phyloP scores from a whole-genome alignment of 306 rosid species.

The Lithocarpus polystachyus region DNA sequence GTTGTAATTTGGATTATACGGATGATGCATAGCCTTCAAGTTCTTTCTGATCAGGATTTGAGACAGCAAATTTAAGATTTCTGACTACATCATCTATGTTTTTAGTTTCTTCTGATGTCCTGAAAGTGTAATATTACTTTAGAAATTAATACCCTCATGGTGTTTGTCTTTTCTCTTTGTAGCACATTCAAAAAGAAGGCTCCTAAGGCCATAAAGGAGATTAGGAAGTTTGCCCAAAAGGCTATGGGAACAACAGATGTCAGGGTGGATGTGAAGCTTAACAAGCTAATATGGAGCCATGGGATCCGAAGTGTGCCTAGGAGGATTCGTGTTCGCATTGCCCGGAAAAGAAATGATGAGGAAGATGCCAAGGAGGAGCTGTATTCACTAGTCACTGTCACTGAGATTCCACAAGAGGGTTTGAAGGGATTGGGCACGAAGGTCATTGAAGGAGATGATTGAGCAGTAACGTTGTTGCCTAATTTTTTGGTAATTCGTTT shows the following conservation, averaged over 20 bases:
- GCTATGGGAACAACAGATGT: slow-evolving; percentile 54
- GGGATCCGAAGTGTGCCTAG: slow-evolving; percentile 49
- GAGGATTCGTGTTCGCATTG: slow-evolving; percentile 39
- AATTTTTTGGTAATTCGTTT: background rate
- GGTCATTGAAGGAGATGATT: slow-evolving; percentile 38
- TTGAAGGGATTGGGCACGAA: slow-evolving; percentile 33
- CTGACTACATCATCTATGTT: background rate
- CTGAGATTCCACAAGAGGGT: slow-evolving; percentile 42
- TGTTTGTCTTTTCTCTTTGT: background rate
- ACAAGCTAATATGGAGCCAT: slow-evolving; percentile 46
- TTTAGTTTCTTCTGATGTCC: background rate
- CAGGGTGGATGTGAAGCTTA: slow-evolving; percentile 49
- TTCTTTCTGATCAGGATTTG: background rate
- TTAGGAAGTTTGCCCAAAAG: slow-evolving; percentile 47
- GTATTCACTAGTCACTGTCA: slow-evolving; percentile 42
- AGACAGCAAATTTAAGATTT: background rate
- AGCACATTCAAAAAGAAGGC: slow-evolving; percentile 49
- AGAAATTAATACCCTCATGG: background rate
- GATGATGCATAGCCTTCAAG: background rate
- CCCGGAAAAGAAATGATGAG: slow-evolving; percentile 43
- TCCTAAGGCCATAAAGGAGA: slow-evolving; percentile 44
- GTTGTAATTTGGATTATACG: background rate
- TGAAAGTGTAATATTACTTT: background rate
- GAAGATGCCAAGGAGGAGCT: slow-evolving; percentile 57
- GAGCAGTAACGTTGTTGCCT: background rate